phyloP scores from a whole-genome alignment of 176 grass and related monocot species.

The Luzula sylvatica region DNA sequence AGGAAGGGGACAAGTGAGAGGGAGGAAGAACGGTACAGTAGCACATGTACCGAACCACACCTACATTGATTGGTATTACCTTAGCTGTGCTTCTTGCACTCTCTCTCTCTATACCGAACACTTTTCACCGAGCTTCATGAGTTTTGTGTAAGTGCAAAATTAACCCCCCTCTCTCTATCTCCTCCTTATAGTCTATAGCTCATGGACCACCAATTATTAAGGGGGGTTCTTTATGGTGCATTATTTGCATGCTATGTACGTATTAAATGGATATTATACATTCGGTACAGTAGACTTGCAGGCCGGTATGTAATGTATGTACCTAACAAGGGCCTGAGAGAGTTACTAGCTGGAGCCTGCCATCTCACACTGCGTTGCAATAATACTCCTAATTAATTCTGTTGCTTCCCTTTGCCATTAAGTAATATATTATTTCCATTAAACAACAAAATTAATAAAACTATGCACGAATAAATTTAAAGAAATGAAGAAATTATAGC shows the following conservation, averaged over 20 bases:
- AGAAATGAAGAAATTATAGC: too few relatives aligned
- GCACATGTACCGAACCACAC: constrained; percentile 8
- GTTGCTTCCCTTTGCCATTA: background rate
- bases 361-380: constrained; percentile 15
- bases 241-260: background rate
- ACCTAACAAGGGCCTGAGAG: constrained; percentile 10
- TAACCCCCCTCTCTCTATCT: constrained; percentile 7
- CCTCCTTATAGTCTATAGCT: constrained; percentile 1
- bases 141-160: constrained; percentile 14
- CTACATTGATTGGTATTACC: constrained; percentile 9
- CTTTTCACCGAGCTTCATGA: background rate
- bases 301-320: constrained; percentile 25
- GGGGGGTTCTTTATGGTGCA: background rate
- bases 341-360: constrained; percentile 17
- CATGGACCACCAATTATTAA: constrained; percentile 16
- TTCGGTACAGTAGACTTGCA: background rate
- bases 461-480: too few relatives aligned
- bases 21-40: constrained; percentile 12
- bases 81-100: constrained; percentile 8
- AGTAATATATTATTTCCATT: background rate
- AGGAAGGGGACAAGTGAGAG: constrained; percentile 18
- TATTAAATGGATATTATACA: background rate
- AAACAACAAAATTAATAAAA: too few relatives aligned
- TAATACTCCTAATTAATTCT: constrained; percentile 19
- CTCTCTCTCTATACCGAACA: background rate